These are phyloP conservation scores for Exophiala sp. DNA, from an alignment of 2,329 filamentous ascomycete species.

Conservation along the genomic window DNA sequence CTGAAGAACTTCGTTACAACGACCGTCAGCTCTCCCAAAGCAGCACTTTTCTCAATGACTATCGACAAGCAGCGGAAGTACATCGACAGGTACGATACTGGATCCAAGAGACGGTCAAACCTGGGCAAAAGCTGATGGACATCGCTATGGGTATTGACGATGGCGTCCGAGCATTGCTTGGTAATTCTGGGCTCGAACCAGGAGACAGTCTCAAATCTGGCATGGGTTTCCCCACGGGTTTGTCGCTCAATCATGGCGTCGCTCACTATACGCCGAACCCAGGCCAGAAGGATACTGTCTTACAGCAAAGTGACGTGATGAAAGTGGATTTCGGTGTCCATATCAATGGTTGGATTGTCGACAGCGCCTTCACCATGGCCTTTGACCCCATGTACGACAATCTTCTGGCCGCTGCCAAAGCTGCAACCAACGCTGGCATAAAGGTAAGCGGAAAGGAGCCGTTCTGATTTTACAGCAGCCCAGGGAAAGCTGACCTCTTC, in stretches of 20 bases:
- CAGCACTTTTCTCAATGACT: conserved; percentile 50
- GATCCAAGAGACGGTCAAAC: conserved; percentile 49
- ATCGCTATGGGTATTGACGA: conserved; percentile 56
- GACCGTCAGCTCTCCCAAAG: conserved; percentile 42
- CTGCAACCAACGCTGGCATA: conserved; percentile 64
- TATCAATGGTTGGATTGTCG: conserved; percentile 74
- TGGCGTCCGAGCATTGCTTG: conserved; percentile 50
- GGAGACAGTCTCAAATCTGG: conserved; percentile 51
- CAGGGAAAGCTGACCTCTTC: background rate
- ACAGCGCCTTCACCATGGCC: conserved; percentile 75
- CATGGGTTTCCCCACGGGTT: conserved; percentile 55
- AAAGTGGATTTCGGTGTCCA: conserved; percentile 82
- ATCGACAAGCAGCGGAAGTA: conserved; percentile 56
- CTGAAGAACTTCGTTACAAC: conserved; percentile 46
- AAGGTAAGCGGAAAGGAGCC: conserved; percentile 32
- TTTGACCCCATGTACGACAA: conserved; percentile 74
- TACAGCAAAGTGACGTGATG: conserved; percentile 72
- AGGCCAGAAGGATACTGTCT: conserved; percentile 63
- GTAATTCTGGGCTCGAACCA: conserved; percentile 50
- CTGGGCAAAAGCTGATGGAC: conserved; percentile 47
- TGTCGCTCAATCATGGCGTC: conserved; percentile 52
- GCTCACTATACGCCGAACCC: conserved; percentile 58
- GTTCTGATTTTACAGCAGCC: background rate
- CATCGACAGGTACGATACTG: conserved; percentile 55
- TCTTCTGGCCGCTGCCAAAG: conserved; percentile 68